Conservation (phyloP, 306 rosid genomes). For the Dryas alaskensis region DNA sequence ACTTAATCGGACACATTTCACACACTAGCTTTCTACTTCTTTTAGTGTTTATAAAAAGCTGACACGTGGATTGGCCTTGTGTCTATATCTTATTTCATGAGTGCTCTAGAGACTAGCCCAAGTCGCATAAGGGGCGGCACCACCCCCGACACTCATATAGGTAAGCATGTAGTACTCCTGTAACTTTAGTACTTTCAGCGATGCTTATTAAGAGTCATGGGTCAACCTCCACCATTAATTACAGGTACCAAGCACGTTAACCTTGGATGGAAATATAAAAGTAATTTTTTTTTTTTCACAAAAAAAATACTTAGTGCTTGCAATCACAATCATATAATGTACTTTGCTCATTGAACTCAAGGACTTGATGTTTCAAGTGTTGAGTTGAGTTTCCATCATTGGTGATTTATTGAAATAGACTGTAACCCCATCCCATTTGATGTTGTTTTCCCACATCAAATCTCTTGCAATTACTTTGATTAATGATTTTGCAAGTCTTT, state of each 20-base stretch:
- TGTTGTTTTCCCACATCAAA: neutral
- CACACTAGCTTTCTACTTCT: too few relatives aligned
- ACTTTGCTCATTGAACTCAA: slow-evolving; percentile 8
- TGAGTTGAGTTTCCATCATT: slow-evolving; percentile 7
- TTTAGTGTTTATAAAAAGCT: too few relatives aligned
- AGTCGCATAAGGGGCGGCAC: too few relatives aligned
- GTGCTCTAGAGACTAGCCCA: too few relatives aligned
- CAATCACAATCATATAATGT: slow-evolving; percentile 5
- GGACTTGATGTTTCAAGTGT: neutral
- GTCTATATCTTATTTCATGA: too few relatives aligned
- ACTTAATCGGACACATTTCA: too few relatives aligned
- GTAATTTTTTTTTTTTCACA: too few relatives aligned
- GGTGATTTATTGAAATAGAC: neutral
- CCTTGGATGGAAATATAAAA: neutral
- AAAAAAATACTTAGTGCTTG: neutral
- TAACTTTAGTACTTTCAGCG: neutral
- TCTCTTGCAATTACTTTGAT: too few relatives aligned
- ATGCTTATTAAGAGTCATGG: neutral
- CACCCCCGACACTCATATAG: too few relatives aligned
- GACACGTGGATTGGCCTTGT: too few relatives aligned
- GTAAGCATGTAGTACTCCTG: neutral
- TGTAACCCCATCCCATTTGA: neutral
- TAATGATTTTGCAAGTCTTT: too few relatives aligned
- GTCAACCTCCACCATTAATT: neutral
- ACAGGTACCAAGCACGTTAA: neutral